Percentiles rank a stretch among this genome's conserved stretches.
Conservation (phyloP, 176 grass and related monocot species). For the Oryza meyeriana region DNA sequence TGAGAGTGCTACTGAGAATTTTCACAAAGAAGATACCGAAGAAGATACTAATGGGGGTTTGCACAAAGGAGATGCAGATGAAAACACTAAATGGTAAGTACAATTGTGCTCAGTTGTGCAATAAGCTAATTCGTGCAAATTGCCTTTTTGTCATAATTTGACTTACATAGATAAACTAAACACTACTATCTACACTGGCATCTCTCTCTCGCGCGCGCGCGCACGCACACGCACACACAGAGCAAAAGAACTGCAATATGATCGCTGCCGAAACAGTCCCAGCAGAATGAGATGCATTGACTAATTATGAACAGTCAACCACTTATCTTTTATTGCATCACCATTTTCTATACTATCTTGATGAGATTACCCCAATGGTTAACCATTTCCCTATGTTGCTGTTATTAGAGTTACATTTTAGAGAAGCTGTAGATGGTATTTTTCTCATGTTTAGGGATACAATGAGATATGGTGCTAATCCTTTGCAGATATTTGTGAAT, state of each 20-base stretch:
- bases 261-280: neutral
- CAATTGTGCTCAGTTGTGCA: conserved; percentile 3
- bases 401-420: neutral
- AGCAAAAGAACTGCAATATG: neutral
- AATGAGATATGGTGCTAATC: neutral
- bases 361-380: neutral
- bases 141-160: neutral
- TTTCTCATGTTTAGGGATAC: neutral
- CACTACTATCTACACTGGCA: neutral
- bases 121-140: neutral
- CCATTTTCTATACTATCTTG: conserved; percentile 9
- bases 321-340: neutral
- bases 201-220: neutral
- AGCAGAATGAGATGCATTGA: neutral
- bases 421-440: neutral
- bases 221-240: neutral
- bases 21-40: neutral
- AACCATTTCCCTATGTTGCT: neutral
- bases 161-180: neutral
- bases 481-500: conserved; percentile 42
- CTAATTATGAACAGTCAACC: neutral
- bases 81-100: conserved; percentile 57
- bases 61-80: neutral
- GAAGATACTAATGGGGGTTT: neutral
- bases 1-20: neutral